These are phyloP conservation scores for Oropetium thomaeum DNA, from an alignment of 176 grass and related monocot species.

Conservation along the genomic window DNA sequence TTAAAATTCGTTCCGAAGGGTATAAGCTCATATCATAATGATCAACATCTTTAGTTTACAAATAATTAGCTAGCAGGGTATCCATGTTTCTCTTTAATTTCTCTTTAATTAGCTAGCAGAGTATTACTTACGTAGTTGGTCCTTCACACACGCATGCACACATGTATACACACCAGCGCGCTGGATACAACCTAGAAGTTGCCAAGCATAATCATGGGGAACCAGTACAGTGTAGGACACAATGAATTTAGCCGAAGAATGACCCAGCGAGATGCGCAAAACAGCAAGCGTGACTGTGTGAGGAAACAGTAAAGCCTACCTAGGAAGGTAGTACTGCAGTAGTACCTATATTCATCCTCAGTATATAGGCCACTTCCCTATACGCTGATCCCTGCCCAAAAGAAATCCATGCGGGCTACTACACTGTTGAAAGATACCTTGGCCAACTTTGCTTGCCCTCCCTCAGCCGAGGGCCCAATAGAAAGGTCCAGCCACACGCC, in stretches of 20 bases:
- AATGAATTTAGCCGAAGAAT: background rate
- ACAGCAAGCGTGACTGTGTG: too few relatives aligned
- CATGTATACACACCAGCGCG: too few relatives aligned
- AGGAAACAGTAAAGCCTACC: background rate
- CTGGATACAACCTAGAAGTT: conserved; percentile 6
- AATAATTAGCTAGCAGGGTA: too few relatives aligned
- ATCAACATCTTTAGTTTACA: too few relatives aligned
- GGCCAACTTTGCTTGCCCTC: background rate
- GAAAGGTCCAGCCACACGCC: background rate
- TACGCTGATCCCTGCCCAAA: background rate
- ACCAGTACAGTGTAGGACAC: too few relatives aligned
- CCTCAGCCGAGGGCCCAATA: background rate
- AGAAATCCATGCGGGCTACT: background rate
- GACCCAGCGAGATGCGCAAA: background rate
- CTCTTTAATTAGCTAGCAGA: too few relatives aligned
- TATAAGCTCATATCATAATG: too few relatives aligned
- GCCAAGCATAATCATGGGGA: background rate
- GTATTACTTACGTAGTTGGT: too few relatives aligned
- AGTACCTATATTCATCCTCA: background rate
- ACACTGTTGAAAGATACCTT: background rate
- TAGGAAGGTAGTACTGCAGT: too few relatives aligned
- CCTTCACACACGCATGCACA: too few relatives aligned
- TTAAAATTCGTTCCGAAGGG: too few relatives aligned
- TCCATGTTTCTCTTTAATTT: too few relatives aligned
- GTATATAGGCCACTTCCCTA: conserved; percentile 19